phyloP scores from a whole-genome alignment of 352 stramenopile species.

The Phytophthora cactorum region DNA sequence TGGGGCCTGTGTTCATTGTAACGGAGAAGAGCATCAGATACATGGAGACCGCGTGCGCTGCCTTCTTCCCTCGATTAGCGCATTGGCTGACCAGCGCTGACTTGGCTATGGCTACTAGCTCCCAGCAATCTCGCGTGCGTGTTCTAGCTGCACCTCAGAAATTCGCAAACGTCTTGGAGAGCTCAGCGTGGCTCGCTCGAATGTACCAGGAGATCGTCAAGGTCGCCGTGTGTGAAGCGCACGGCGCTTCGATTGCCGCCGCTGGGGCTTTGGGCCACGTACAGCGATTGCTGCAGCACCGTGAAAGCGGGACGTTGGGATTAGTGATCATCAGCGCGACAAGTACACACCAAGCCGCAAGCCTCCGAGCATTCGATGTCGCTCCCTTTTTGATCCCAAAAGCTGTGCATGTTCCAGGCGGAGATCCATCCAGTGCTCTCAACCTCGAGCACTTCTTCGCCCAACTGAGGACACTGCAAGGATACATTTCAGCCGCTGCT shows the following conservation, averaged over 20 bases:
- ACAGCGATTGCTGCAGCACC: constrained; percentile 30
- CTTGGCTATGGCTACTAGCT: background rate
- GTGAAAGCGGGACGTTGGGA: constrained; percentile 43
- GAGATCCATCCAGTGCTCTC: constrained; percentile 14
- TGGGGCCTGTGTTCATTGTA: constrained; percentile 63
- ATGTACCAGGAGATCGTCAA: constrained; percentile 52
- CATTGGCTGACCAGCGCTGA: constrained; percentile 40
- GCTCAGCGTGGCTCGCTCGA: constrained; percentile 47
- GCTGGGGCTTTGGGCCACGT: background rate
- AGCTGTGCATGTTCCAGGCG: constrained; percentile 40
- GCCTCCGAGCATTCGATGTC: constrained; percentile 41
- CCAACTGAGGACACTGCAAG: constrained; percentile 58
- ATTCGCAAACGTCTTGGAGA: constrained; percentile 46
- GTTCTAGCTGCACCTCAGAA: constrained; percentile 50
- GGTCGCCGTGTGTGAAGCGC: constrained; percentile 27
- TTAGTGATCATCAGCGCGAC: constrained; percentile 52
- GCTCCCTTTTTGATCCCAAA: constrained; percentile 52
- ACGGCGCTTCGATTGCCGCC: constrained; percentile 14
- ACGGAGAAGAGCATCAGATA: constrained; percentile 54
- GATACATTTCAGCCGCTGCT: constrained; percentile 45
- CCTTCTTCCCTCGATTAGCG: constrained; percentile 63
- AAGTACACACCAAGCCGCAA: constrained; percentile 35
- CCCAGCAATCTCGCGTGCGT: constrained; percentile 34
- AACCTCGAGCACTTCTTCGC: constrained; percentile 70
- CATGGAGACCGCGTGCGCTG: constrained; percentile 49